phyloP scores from a whole-genome alignment of 306 rosid species.

The Hippophae tibetana region DNA sequence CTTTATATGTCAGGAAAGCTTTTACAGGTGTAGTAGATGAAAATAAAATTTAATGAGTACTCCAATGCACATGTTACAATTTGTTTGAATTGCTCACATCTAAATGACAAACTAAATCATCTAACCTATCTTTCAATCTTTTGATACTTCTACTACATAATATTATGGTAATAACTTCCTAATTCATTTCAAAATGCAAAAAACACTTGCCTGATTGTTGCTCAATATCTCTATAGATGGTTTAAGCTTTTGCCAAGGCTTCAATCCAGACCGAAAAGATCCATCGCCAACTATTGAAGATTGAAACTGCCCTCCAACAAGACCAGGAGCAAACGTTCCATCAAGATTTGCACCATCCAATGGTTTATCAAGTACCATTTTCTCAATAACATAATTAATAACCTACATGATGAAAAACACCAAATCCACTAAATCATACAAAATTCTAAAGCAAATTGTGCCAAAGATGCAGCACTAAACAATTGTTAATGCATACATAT shows the following conservation, averaged over 20 bases:
- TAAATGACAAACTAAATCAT: too few relatives aligned
- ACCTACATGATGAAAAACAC: constrained; percentile 39
- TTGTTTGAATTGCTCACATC: too few relatives aligned
- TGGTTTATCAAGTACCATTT: constrained; percentile 94
- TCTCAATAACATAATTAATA: constrained; percentile 78
- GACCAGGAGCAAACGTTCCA: constrained; percentile 53
- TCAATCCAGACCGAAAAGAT: constrained; percentile 73
- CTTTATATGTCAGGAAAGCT: too few relatives aligned
- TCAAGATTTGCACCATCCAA: constrained; percentile 55
- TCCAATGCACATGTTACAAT: too few relatives aligned
- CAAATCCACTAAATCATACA: not conserved
- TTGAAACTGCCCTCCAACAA: constrained; percentile 50
- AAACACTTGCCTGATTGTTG: constrained; percentile 74
- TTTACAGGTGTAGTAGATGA: too few relatives aligned
- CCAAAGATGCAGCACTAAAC: not conserved
- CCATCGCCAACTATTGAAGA: constrained; percentile 57
- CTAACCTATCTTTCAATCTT: too few relatives aligned
- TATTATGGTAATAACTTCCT: too few relatives aligned
- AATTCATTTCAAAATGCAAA: too few relatives aligned
- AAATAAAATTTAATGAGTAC: too few relatives aligned
- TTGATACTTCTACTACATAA: too few relatives aligned
- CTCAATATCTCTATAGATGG: constrained; percentile 93
- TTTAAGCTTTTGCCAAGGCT: constrained; percentile 80
- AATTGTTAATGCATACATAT: not conserved
- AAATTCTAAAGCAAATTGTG: not conserved